Base-by-base conservation (phyloP, 441 rosid genomes). In the Croton setiger region DNA sequence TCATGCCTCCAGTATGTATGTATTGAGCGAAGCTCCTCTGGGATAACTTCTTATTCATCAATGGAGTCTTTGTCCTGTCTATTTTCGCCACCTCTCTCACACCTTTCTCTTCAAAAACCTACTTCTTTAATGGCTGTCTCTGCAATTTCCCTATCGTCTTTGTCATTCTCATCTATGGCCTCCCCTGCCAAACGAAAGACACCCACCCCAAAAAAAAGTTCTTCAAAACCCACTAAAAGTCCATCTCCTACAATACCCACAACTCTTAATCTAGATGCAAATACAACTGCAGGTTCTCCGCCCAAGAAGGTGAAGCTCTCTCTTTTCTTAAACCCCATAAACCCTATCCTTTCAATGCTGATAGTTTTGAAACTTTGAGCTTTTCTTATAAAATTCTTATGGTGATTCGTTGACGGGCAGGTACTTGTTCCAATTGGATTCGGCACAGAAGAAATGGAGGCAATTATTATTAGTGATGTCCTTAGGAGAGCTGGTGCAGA, bases 391-490 rank as follows among this genome's bases (percentile, higher is more conserved):
- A 12, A 9, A 49, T 49, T 14, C 44, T 56, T 54, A 8, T 33
- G 15, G 35, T 41, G 56, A 66, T 15, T 20, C 37, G 58, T 70
- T 54, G 64, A 0, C 56, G 33, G 62, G 17, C 74, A 94, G 98
- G 96, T 90, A 62, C 83, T 94, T 75, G 83, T 94, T 72, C 98
- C 97, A 48, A 81, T 94, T 74, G 97, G 90, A 39, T 86, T 79
- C 74, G 98, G 97, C 56, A 87, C 92, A 5, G 98, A 94, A 79
- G 98, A 89, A 74, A 91, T 94, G 85, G 97, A 94, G 79, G 98
- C 91, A 76, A 96, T 94, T 37, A 85, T 90, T 66, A 62, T 90
- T 51, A 76, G 84, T 71, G 86, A 86, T 78, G 97, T 91, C 74
- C 75, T 91, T 74, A 87, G 97, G 5, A 83, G 95, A 74, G 98